Base-by-base conservation (phyloP, 163 green algal genomes). In the Scenedesmus sp. region DNA sequence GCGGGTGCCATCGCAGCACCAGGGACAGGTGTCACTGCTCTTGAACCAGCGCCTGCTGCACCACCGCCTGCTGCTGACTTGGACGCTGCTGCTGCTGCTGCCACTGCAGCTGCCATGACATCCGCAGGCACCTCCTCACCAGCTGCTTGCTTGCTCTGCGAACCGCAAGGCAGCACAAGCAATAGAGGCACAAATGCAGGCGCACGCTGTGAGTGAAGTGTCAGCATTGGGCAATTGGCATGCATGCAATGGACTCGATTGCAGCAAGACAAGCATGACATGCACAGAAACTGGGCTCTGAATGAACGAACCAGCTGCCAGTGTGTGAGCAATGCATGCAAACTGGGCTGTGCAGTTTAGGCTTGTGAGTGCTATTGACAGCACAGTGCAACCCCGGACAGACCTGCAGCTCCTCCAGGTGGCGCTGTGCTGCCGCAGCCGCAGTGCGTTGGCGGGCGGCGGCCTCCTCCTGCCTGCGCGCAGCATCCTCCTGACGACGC, bases 381-480 rank as follows among this genome's bases (percentile, higher is more conserved):
- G 40, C 78, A 37, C 78, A 61, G n/a, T n/a, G n/a, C n/a, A n/a
- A n/a, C n/a, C n/a, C n/a, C n/a, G 13, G 22, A 18, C 81, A 44
- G 49, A 73, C 89, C 43, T 93, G 91, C 7, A 94, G 81, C 22
- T 92, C 92, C 42, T 93, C 88, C 13, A 93, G 80, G 43, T 56
- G 81, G 10, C 90, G 87, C 43, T 91, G 90, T 20, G 93, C 93
- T 35, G 92, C 92, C 35, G 93, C 90, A 18, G 92, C 90, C 13
- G 93, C 93, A 9, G 90, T 90, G 3, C 90, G 85, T 0, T 92
- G 89, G 26, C 90, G 82, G 0, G 80, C 86, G 24, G 61, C 49
- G 0, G 92, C 93, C 84, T 94, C 93, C 68, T 94, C 85, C 92
- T 94, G 87, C 0, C 87, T 35, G 51, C 82, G 82, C 0, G 65